Evolutionary conservation across 179 eudicot species (phyloP).

Genomic region (Beta corolliflora): DNA sequence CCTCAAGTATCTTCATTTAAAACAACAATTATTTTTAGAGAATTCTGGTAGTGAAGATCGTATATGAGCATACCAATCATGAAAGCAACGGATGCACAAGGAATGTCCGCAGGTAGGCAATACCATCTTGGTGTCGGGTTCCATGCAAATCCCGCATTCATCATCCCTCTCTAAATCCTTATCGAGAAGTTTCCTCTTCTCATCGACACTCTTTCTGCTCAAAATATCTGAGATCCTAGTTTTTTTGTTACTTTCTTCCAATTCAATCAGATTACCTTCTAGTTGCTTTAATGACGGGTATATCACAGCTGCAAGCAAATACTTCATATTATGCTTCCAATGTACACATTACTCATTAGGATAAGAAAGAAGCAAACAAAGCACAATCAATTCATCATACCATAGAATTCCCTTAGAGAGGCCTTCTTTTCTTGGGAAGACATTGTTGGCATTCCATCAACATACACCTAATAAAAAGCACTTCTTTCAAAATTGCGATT

Average conservation of each 20-base stretch:
- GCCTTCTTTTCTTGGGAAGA: conserved; percentile 76
- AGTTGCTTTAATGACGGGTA: conserved; percentile 78
- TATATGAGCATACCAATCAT: conserved; percentile 62
- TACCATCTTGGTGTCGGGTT: conserved; percentile 62
- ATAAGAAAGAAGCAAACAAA: not conserved
- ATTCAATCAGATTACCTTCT: conserved; percentile 48
- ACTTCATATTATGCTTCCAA: not conserved
- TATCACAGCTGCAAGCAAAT: conserved; percentile 61
- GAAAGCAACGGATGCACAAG: conserved; percentile 75
- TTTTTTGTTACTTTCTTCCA: conserved; percentile 39
- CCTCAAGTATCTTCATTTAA: not conserved
- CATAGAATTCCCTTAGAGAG: conserved; percentile 71
- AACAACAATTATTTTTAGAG: not conserved
- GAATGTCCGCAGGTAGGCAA: conserved; percentile 84
- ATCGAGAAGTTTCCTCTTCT: conserved; percentile 30
- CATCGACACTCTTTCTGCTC: conserved; percentile 37
- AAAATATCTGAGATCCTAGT: conserved; percentile 20
- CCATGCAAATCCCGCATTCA: conserved; percentile 92
- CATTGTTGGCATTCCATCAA: conserved; percentile 74
- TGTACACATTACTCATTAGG: not conserved
- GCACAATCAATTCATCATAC: conserved; percentile 26
- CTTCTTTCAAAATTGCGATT: not conserved
- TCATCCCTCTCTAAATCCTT: conserved; percentile 57
- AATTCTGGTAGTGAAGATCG: not conserved
- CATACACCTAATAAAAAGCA: conserved; percentile 47